Evolutionary conservation across 2,329 filamentous ascomycete species (phyloP).

Genomic region (Colletotrichum coccodes): DNA sequence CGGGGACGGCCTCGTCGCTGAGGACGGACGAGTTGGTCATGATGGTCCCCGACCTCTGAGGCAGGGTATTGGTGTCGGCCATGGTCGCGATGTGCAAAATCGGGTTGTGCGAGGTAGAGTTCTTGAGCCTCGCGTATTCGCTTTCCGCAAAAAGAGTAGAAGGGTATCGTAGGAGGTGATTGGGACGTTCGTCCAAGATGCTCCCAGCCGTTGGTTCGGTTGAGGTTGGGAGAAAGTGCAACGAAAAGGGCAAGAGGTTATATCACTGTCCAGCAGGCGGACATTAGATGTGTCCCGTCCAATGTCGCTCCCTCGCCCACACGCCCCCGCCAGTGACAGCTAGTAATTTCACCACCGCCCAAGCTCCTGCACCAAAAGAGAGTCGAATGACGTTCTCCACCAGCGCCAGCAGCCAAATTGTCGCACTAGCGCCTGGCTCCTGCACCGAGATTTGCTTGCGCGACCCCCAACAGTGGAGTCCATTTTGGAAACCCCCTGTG

Average conservation of each 20-base stretch:
- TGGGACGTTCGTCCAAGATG: background rate
- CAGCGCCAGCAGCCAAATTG: constrained; percentile 7
- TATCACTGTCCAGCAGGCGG: constrained; percentile 4
- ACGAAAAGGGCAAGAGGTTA: constrained; percentile 8
- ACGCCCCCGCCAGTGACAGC: constrained; percentile 26
- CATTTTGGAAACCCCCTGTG: constrained; percentile 21
- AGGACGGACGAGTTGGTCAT: constrained; percentile 30
- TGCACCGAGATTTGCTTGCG: constrained; percentile 9
- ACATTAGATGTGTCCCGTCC: background rate
- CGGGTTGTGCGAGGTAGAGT: background rate
- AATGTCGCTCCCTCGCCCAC: background rate
- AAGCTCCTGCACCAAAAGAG: constrained; percentile 25
- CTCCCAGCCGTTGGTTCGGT: background rate
- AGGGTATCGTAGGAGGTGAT: background rate
- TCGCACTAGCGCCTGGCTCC: constrained; percentile 20
- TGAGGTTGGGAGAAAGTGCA: background rate
- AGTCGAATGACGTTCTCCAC: constrained; percentile 33
- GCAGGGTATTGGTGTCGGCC: constrained; percentile 46
- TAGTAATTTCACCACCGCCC: constrained; percentile 25
- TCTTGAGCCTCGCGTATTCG: background rate
- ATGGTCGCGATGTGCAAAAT: constrained; percentile 42
- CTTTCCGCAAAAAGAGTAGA: background rate
- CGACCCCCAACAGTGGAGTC: constrained; percentile 17
- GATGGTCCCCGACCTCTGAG: constrained; percentile 58
- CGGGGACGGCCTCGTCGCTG: constrained; percentile 67